Evolutionary conservation across 768 basidiomycete genomes (phyloP).

Genomic region (Russula compacta): DNA sequence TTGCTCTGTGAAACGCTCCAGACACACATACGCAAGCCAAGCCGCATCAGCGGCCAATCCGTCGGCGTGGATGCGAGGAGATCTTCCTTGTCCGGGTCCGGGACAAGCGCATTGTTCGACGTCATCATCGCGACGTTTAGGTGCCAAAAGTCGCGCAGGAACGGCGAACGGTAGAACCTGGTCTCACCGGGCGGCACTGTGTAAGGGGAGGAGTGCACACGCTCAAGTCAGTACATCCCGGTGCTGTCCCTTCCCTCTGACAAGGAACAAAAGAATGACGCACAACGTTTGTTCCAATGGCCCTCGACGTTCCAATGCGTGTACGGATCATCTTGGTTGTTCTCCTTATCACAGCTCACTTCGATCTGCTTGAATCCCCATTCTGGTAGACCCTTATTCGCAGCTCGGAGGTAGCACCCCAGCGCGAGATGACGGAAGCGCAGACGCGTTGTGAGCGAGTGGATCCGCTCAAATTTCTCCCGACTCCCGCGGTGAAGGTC

Average conservation of each 20-base stretch:
- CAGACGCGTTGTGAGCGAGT: conserved; percentile 85
- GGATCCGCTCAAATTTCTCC: conserved; percentile 56
- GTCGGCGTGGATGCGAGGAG: conserved; percentile 87
- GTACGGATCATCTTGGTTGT: conserved; percentile 68
- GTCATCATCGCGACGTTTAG: conserved; percentile 99
- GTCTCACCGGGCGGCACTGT: conserved; percentile 64
- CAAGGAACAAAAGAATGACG: conserved; percentile 29
- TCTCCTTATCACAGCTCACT: conserved; percentile 86
- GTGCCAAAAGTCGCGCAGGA: conserved; percentile 96
- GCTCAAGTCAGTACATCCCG: neutral
- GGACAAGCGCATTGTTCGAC: conserved; percentile 95
- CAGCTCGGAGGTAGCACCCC: conserved; percentile 85
- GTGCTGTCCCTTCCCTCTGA: neutral
- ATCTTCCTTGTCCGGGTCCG: conserved; percentile 98
- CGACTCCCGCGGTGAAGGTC: conserved; percentile 63
- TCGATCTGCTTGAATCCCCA: conserved; percentile 99
- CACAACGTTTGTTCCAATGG: conserved; percentile 92
- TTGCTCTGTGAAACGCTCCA: conserved; percentile 86
- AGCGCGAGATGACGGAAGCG: conserved; percentile 69
- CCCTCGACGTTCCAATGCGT: conserved; percentile 99
- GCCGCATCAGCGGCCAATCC: conserved; percentile 88
- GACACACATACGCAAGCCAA: conserved; percentile 95
- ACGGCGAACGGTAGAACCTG: conserved; percentile 83
- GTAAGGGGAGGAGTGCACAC: conserved; percentile 32
- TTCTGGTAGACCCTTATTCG: conserved; percentile 82